phyloP scores from a whole-genome alignment of 805 yeast genomes.

The Candida xiaguanensis region DNA sequence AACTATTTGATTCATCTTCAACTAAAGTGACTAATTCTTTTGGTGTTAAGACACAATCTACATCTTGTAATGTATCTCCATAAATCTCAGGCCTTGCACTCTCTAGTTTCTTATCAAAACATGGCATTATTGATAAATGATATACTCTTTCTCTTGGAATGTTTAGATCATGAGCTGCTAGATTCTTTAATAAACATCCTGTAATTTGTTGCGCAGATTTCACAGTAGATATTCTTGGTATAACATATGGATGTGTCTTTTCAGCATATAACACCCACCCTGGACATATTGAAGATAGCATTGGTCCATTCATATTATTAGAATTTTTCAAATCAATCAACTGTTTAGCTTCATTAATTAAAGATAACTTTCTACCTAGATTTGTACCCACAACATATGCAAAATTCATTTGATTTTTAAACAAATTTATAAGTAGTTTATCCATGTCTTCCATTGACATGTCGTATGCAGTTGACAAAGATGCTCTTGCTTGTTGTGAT shows the following conservation, averaged over 20 bases:
- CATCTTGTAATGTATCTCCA: slow-evolving; percentile 46
- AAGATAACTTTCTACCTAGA: slow-evolving; percentile 68
- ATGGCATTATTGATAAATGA: slow-evolving; percentile 91
- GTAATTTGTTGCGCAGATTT: slow-evolving; percentile 94
- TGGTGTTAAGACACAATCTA: slow-evolving; percentile 93
- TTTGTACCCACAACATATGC: slow-evolving; percentile 79
- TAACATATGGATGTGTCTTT: slow-evolving; percentile 85
- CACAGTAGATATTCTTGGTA: slow-evolving; percentile 66
- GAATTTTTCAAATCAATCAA: slow-evolving; percentile 42
- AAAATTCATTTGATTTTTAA: slow-evolving; percentile 62
- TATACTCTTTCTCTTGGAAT: slow-evolving; percentile 47
- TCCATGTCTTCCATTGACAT: slow-evolving; percentile 58
- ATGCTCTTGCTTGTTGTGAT: slow-evolving; percentile 82
- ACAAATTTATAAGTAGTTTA: slow-evolving; percentile 52
- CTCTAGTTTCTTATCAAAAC: slow-evolving; percentile 94
- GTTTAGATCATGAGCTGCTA: slow-evolving; percentile 30
- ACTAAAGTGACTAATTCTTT: slow-evolving; percentile 76
- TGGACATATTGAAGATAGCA: slow-evolving; percentile 78
- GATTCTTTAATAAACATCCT: slow-evolving; percentile 66
- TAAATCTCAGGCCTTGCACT: slow-evolving; percentile 78
- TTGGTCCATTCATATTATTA: slow-evolving; percentile 33
- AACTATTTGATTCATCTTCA: slow-evolving; percentile 42
- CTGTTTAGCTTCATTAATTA: slow-evolving; percentile 39
- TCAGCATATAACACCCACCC: slow-evolving; percentile 97
- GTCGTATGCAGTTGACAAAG: slow-evolving; percentile 67